phyloP scores from a whole-genome alignment of 352 stramenopile species.

The Phytophthora colocasiae region DNA sequence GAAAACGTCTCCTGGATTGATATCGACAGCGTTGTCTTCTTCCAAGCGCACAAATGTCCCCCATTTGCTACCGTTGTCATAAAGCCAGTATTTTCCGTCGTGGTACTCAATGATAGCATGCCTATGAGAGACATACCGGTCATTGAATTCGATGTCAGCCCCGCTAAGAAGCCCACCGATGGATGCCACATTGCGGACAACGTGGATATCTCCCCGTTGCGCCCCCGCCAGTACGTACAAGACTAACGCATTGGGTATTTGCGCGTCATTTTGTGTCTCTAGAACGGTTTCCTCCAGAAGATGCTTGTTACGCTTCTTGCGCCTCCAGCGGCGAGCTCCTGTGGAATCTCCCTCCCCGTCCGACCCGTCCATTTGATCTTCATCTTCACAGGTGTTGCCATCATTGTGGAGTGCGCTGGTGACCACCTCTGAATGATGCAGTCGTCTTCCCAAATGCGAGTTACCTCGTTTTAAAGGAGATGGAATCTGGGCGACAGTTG shows the following conservation, averaged over 20 bases:
- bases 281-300: slow-evolving; percentile 67
- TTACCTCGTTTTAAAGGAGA: slow-evolving; percentile 30
- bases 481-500: background rate
- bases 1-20: slow-evolving; percentile 75
- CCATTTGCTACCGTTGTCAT: slow-evolving; percentile 73
- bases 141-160: slow-evolving; percentile 78
- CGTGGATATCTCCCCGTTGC: slow-evolving; percentile 80
- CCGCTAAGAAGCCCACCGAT: slow-evolving; percentile 61
- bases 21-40: slow-evolving; percentile 68
- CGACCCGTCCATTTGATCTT: slow-evolving; percentile 15
- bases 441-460: slow-evolving; percentile 24
- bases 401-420: slow-evolving; percentile 35
- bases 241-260: slow-evolving; percentile 66
- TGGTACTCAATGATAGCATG: slow-evolving; percentile 81
- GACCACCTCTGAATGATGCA: slow-evolving; percentile 46
- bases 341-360: slow-evolving; percentile 21
- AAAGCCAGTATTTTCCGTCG: slow-evolving; percentile 76
- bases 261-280: slow-evolving; percentile 56
- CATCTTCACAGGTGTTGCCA: slow-evolving; percentile 20
- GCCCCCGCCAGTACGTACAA: slow-evolving; percentile 81
- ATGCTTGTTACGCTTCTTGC: slow-evolving; percentile 81
- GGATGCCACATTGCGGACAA: slow-evolving; percentile 70
- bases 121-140: slow-evolving; percentile 59
- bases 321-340: slow-evolving; percentile 60
- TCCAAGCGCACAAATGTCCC: slow-evolving; percentile 80